Conservation (phyloP, 768 basidiomycete species). For the Suillus paluster region DNA sequence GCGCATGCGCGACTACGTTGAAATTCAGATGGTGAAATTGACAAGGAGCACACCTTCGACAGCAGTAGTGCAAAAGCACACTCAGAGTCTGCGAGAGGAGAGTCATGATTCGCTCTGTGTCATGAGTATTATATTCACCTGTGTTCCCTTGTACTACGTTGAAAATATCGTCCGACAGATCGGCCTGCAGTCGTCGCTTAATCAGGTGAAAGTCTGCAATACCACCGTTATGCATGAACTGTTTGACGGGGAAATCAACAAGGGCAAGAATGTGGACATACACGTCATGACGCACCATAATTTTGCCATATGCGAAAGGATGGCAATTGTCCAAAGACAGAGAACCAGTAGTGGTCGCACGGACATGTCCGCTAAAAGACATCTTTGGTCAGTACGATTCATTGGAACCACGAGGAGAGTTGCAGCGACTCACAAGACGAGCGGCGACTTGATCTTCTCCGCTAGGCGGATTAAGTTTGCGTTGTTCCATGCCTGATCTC, state of each 20-base stretch:
- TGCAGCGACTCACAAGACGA: conserved; percentile 77
- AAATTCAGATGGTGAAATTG: background rate
- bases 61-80: conserved; percentile 95
- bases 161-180: conserved; percentile 83
- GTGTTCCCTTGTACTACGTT: conserved; percentile 92
- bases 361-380: conserved; percentile 75
- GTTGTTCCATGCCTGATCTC: conserved; percentile 90
- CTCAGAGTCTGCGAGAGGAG: conserved; percentile 73
- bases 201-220: conserved; percentile 82
- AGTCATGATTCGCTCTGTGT: background rate
- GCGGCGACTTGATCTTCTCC: conserved; percentile 94
- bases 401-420: background rate
- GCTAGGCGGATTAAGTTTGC: conserved; percentile 91
- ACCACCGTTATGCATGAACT: conserved; percentile 99
- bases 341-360: conserved; percentile 91
- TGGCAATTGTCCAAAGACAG: conserved; percentile 95
- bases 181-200: conserved; percentile 79
- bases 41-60: conserved; percentile 59
- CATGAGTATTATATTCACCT: conserved; percentile 46
- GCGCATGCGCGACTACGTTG: conserved; percentile 12
- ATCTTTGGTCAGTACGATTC: conserved; percentile 1
- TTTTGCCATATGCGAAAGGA: conserved; percentile 88
- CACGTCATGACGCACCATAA: conserved; percentile 67
- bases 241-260: conserved; percentile 2
- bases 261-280: background rate